phyloP scores from a whole-genome alignment of 208 protist species.

The Endotrypanum monterogeii region DNA sequence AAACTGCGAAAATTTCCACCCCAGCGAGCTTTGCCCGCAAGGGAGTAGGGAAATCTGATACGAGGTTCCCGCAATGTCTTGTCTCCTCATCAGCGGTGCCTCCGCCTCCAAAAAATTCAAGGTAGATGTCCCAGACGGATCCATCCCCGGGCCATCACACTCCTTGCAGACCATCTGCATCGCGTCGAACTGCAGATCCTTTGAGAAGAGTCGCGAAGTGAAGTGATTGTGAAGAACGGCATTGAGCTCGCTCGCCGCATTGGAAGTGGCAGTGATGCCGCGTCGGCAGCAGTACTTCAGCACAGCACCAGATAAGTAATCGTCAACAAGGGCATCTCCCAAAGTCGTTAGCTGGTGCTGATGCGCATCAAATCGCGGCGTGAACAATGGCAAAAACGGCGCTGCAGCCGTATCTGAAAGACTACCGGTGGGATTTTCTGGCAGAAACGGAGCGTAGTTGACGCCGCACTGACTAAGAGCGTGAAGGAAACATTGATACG shows the following conservation, averaged over 20 bases:
- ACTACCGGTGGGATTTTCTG: slow-evolving; percentile 11
- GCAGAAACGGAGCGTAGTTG: slow-evolving; percentile 9
- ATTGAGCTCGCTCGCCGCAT: slow-evolving; percentile 56
- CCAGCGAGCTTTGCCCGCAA: slow-evolving; percentile 70
- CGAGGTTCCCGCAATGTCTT: slow-evolving; percentile 71
- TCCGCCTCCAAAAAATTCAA: slow-evolving; percentile 59
- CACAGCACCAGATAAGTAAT: slow-evolving; percentile 57
- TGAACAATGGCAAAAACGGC: slow-evolving; percentile 53
- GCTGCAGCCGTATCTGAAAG: slow-evolving; percentile 10
- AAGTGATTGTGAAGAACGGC: slow-evolving; percentile 87
- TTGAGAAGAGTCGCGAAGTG: slow-evolving; percentile 67
- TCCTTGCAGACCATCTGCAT: slow-evolving; percentile 42
- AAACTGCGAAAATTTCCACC: slow-evolving; percentile 88
- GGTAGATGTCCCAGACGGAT: background rate
- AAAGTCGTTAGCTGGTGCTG: slow-evolving; percentile 79
- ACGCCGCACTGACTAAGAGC: slow-evolving; percentile 25
- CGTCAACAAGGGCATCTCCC: slow-evolving; percentile 70
- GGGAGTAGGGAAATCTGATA: slow-evolving; percentile 64
- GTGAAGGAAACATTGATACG: slow-evolving; percentile 25
- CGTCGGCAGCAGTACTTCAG: slow-evolving; percentile 47
- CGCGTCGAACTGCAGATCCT: slow-evolving; percentile 67
- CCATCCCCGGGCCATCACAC: background rate
- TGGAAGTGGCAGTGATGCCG: slow-evolving; percentile 56
- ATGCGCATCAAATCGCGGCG: slow-evolving; percentile 60
- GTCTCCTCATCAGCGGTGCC: slow-evolving; percentile 26